Percentiles rank a stretch among this genome's conserved stretches.
phyloP scores from a whole-genome alignment of 2,329 filamentous ascomycete genomes.

The Colletotrichum sp. region DNA sequence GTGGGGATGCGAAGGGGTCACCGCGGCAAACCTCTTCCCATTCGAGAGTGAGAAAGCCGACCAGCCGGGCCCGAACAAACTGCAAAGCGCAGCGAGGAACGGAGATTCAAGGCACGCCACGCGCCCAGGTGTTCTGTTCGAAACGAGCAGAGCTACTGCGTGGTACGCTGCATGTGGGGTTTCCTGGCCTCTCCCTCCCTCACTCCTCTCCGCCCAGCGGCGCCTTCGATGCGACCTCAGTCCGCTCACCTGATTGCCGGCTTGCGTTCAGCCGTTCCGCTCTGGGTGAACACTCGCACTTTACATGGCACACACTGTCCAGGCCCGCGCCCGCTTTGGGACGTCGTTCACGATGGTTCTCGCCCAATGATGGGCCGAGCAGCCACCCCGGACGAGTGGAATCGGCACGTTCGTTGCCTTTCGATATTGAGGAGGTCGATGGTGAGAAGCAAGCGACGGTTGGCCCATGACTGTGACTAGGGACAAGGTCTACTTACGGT shows the following conservation, averaged over 20 bases:
- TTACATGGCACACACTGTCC: slow-evolving; percentile 3
- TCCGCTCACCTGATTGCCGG: neutral
- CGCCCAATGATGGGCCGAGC: neutral
- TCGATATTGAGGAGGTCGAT: neutral
- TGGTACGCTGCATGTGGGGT: neutral
- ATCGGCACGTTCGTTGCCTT: neutral
- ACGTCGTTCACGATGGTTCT: neutral
- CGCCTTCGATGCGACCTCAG: neutral
- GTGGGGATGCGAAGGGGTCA: neutral
- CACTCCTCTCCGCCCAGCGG: neutral
- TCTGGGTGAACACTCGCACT: neutral
- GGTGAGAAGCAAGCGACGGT: neutral
- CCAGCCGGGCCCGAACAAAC: neutral
- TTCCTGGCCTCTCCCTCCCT: neutral
- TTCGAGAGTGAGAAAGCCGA: neutral
- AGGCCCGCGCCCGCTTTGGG: neutral
- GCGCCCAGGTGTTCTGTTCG: neutral
- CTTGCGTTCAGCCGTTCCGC: neutral
- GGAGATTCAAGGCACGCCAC: neutral
- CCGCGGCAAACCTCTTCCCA: neutral
- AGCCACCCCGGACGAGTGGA: neutral
- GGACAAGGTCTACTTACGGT: neutral
- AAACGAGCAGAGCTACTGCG: neutral
- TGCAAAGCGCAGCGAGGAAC: neutral
- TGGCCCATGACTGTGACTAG: neutral